These are phyloP conservation scores for Ilex aquifolium DNA, from an alignment of 257 asterid genomes.

Conservation along the genomic window DNA sequence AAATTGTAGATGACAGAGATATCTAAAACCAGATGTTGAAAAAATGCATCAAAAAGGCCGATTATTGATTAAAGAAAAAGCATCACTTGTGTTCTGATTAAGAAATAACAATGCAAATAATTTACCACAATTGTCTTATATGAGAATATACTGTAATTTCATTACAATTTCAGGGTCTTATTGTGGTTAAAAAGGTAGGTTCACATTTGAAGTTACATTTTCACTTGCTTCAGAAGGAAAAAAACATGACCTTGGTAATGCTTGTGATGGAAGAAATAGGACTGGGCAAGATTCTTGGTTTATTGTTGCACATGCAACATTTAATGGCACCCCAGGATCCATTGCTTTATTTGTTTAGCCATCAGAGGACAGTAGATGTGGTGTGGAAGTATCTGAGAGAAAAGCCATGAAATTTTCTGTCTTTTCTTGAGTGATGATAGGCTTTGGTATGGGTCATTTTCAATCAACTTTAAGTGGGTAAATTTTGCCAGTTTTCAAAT, in stretches of 20 bases:
- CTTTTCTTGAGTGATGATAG: slow-evolving; percentile 14
- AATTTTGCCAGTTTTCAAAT: neutral
- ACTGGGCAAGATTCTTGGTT: slow-evolving; percentile 24
- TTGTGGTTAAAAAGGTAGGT: too few relatives aligned
- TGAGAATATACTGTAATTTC: too few relatives aligned
- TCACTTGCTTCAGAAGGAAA: slow-evolving; percentile 8
- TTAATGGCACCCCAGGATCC: slow-evolving; percentile 45
- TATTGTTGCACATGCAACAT: slow-evolving; percentile 64
- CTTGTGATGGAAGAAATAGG: slow-evolving; percentile 33
- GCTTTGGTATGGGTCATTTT: slow-evolving; percentile 27
- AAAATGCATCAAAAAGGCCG: too few relatives aligned
- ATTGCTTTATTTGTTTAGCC: slow-evolving; percentile 47
- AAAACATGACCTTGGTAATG: slow-evolving; percentile 8
- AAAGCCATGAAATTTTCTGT: slow-evolving; percentile 17
- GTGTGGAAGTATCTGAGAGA: slow-evolving; percentile 17
- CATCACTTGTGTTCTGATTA: too few relatives aligned
- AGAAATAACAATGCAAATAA: too few relatives aligned
- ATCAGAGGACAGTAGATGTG: slow-evolving; percentile 36
- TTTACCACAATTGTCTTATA: too few relatives aligned
- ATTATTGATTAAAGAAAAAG: too few relatives aligned
- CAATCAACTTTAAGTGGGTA: slow-evolving; percentile 7
- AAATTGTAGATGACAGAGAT: too few relatives aligned
- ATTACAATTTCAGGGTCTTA: too few relatives aligned
- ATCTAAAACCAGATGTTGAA: too few relatives aligned
- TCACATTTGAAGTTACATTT: too few relatives aligned